These are phyloP conservation scores for Didymella pinodella DNA, from an alignment of 2,329 filamentous ascomycete genomes.

Conservation along the genomic window DNA sequence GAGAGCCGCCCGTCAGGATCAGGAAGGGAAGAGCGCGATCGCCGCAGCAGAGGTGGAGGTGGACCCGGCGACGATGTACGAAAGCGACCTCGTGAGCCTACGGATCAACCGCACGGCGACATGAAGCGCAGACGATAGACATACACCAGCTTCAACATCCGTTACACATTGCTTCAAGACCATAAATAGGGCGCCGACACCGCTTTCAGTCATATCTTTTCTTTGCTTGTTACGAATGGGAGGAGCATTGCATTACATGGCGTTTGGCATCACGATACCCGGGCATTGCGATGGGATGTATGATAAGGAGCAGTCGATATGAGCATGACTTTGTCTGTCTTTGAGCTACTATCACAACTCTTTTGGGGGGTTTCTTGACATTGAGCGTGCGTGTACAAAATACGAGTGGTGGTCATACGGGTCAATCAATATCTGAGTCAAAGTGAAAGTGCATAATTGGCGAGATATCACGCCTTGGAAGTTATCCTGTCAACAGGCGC, in stretches of 20 bases:
- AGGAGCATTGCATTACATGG: slow-evolving; percentile 23
- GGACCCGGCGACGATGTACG: slow-evolving; percentile 31
- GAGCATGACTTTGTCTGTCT: too few relatives aligned
- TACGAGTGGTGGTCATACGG: too few relatives aligned
- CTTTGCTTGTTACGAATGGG: not conserved
- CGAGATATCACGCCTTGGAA: not conserved
- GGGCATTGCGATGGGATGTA: slow-evolving; percentile 9
- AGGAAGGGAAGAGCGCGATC: slow-evolving; percentile 38
- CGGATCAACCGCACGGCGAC: slow-evolving; percentile 37
- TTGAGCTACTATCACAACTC: too few relatives aligned
- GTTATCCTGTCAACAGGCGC: not conserved
- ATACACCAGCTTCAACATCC: slow-evolving; percentile 14
- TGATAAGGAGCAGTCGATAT: not conserved
- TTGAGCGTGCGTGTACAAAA: too few relatives aligned
- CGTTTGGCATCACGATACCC: slow-evolving; percentile 27
- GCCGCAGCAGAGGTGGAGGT: slow-evolving; percentile 30
- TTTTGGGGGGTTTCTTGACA: too few relatives aligned
- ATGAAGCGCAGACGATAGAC: slow-evolving; percentile 36
- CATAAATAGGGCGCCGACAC: slow-evolving; percentile 6
- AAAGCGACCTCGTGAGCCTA: slow-evolving; percentile 34
- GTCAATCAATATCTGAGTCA: not conserved
- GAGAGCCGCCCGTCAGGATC: slow-evolving; percentile 33
- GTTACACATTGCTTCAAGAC: slow-evolving; percentile 13
- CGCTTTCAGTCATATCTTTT: not conserved
- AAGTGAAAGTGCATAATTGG: not conserved